Percentiles rank a stretch among this genome's conserved stretches.
Conservation (phyloP, 2,329 filamentous ascomycete genomes). For the Cryphonectria radicalis region DNA sequence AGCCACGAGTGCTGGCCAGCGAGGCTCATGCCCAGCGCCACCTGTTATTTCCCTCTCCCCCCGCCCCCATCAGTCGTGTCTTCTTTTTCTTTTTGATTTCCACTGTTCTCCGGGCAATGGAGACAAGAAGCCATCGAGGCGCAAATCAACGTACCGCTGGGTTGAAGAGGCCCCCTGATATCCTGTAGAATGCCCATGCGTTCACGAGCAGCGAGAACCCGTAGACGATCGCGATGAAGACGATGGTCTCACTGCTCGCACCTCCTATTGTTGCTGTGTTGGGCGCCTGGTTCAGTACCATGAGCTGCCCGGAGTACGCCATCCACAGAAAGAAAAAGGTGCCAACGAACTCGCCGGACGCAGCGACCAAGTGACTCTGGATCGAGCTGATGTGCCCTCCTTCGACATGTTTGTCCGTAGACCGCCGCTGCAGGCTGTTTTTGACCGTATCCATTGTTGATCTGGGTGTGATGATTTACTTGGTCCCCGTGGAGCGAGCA, state of each 20-base stretch:
- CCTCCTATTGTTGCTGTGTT: slow-evolving; percentile 6
- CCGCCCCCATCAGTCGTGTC: not conserved
- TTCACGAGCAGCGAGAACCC: slow-evolving; percentile 51
- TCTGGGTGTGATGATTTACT: not conserved
- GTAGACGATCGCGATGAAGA: slow-evolving; percentile 48
- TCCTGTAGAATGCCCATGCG: slow-evolving; percentile 54
- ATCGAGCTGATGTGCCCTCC: slow-evolving; percentile 18
- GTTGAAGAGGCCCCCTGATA: slow-evolving; percentile 50
- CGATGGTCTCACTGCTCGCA: slow-evolving; percentile 23
- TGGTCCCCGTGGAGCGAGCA: not conserved
- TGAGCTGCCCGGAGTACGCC: slow-evolving; percentile 42
- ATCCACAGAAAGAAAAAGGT: slow-evolving; percentile 51
- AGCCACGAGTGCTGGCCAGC: slow-evolving; percentile 52
- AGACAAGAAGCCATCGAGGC: not conserved
- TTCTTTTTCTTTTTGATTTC: too few species aligned
- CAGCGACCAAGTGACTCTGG: slow-evolving; percentile 17
- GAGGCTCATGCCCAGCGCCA: slow-evolving; percentile 56
- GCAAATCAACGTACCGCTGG: slow-evolving; percentile 38
- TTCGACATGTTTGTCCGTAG: not conserved
- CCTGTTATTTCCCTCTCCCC: slow-evolving; percentile 33
- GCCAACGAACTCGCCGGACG: slow-evolving; percentile 46
- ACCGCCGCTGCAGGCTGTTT: slow-evolving; percentile 4
- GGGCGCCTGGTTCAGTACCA: slow-evolving; percentile 34
- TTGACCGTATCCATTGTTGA: not conserved
- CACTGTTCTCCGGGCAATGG: not conserved